Conservation (phyloP, 768 basidiomycete species). For the Tricholoma hemisulphureum region DNA sequence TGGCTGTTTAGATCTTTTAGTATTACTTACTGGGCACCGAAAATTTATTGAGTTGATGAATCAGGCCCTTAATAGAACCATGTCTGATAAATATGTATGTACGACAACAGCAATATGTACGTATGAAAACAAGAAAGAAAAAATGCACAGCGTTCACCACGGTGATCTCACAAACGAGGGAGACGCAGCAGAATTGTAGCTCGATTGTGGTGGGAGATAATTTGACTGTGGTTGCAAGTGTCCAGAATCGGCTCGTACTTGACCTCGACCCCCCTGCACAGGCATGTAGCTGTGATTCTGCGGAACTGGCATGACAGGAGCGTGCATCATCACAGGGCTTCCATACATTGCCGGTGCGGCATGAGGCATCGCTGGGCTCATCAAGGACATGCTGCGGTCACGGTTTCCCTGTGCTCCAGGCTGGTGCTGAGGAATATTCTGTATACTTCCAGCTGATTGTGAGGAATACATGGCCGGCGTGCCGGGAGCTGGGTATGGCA, state of each 20-base stretch:
- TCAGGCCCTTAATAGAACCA: constrained; percentile 5
- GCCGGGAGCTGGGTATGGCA: constrained; percentile 62
- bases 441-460: constrained; percentile 43
- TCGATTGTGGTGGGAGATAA: constrained; percentile 33
- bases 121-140: constrained; percentile 35
- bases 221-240: constrained; percentile 35
- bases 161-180: constrained; percentile 44
- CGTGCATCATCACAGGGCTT: constrained; percentile 72
- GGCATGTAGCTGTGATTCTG: constrained; percentile 48
- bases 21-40: too few relatives aligned
- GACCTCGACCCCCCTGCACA: constrained; percentile 49
- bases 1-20: constrained; percentile 49
- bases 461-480: constrained; percentile 49
- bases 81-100: constrained; percentile 12
- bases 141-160: constrained; percentile 49
- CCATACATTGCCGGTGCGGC: constrained; percentile 62
- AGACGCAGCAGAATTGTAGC: constrained; percentile 42
- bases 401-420: constrained; percentile 38
- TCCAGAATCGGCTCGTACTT: constrained; percentile 47
- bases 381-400: constrained; percentile 54
- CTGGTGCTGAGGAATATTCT: constrained; percentile 37
- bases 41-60: constrained; percentile 13
- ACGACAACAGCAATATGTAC: constrained; percentile 37
- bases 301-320: constrained; percentile 43
- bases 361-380: constrained; percentile 73